A percentile compares a stretch with the other conserved stretches of the same genome.
Evolutionary conservation across 441 rosid genomes (phyloP).

Genomic region (Brassica hybrid): DNA sequence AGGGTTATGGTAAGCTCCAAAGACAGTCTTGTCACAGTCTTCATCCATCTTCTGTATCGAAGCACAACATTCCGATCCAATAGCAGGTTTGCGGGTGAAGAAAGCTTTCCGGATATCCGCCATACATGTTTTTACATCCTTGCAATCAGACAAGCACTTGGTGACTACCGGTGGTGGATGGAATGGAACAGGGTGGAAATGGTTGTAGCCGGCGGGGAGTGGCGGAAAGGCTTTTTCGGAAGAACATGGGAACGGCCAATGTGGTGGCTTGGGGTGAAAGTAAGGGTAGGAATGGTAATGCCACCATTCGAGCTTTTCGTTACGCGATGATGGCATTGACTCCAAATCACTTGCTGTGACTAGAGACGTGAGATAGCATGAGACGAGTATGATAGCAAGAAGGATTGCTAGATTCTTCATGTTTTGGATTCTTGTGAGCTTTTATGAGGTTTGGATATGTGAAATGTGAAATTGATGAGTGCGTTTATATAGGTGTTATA

Average conservation of each 20-base stretch:
- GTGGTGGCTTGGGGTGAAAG: conserved; percentile 25
- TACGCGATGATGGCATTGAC: background rate
- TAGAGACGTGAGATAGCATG: conserved; percentile 22
- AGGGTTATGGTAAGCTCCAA: conserved; percentile 39
- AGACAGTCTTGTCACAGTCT: conserved; percentile 42
- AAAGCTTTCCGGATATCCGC: conserved; percentile 30
- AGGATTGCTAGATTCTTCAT: conserved; percentile 29
- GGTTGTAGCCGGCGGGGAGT: conserved; percentile 23
- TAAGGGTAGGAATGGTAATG: conserved; percentile 28
- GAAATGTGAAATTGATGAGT: conserved; percentile 4
- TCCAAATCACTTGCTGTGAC: conserved; percentile 17
- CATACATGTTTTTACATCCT: conserved; percentile 33
- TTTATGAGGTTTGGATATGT: conserved; percentile 11
- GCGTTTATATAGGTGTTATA: conserved; percentile 27
- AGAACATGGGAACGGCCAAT: conserved; percentile 14
- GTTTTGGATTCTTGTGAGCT: conserved; percentile 1
- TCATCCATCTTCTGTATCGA: conserved; percentile 32
- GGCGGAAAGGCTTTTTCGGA: conserved; percentile 39
- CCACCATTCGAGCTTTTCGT: conserved; percentile 31
- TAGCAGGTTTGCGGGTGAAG: conserved; percentile 26
- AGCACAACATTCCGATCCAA: conserved; percentile 32
- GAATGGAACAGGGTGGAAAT: conserved; percentile 28
- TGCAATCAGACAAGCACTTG: conserved; percentile 39
- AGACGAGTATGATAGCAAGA: conserved; percentile 18
- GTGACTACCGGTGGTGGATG: conserved; percentile 39